phyloP scores from a whole-genome alignment of 202 grass and related monocot genomes.

The Panicum virgatum region DNA sequence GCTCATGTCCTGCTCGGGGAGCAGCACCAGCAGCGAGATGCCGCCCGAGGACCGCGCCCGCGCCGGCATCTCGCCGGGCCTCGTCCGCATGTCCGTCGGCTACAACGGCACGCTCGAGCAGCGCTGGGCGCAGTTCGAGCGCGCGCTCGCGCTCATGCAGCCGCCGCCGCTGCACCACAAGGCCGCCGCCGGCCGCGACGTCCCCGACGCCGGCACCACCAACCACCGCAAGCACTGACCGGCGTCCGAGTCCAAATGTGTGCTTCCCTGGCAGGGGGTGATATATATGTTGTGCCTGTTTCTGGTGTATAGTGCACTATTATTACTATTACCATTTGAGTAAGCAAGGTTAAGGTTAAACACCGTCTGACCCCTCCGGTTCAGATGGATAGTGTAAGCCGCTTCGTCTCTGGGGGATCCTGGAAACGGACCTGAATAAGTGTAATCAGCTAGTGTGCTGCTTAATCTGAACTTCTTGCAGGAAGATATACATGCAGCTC shows the following conservation, averaged over 20 bases:
- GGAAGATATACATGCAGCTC: too few species aligned
- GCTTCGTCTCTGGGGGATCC: constrained; percentile 8
- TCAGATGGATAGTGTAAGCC: constrained; percentile 31
- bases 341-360: background rate
- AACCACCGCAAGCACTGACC: constrained; percentile 43
- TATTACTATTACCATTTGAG: background rate
- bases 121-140: constrained; percentile 87
- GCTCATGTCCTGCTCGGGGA: constrained; percentile 94
- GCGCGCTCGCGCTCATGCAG: constrained; percentile 67
- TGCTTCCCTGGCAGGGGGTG: background rate
- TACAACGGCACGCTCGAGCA: constrained; percentile 94
- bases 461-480: background rate
- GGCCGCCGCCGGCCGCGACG: background rate
- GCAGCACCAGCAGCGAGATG: constrained; percentile 99
- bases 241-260: background rate
- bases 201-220: background rate
- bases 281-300: background rate
- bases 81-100: constrained; percentile 86
- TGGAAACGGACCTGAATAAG: constrained; percentile 31
- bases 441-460: background rate
- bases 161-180: background rate
- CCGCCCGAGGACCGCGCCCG: constrained; percentile 57
- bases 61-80: constrained; percentile 77
- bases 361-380: constrained; percentile 27
- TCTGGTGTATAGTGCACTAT: background rate